These are phyloP conservation scores for Lichtheimia ramosa DNA, from an alignment of 371 early-diverging fungal genomes.

Conservation along the genomic window DNA sequence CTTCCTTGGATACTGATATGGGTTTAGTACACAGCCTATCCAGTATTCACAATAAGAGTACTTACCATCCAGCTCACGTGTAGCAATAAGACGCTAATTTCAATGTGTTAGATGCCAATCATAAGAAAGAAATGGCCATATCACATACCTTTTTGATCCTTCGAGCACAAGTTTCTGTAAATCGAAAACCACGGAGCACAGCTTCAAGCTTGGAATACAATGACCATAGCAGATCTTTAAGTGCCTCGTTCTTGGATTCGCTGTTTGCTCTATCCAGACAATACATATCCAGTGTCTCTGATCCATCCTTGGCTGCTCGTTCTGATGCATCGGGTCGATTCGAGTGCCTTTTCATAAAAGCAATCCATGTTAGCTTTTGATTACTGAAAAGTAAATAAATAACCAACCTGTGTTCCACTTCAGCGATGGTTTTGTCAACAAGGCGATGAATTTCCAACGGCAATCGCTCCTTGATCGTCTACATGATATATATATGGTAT, in stretches of 20 bases:
- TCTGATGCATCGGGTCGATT: neutral
- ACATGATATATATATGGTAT: neutral
- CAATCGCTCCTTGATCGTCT: slow-evolving; percentile 72
- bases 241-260: slow-evolving; percentile 65
- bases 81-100: slow-evolving; percentile 20
- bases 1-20: slow-evolving; percentile 16
- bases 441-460: slow-evolving; percentile 83
- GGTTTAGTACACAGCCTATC: too few relatives aligned
- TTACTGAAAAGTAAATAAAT: too few relatives aligned
- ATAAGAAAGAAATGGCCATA: neutral
- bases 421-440: slow-evolving; percentile 84
- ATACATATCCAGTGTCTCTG: slow-evolving; percentile 37
- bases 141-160: slow-evolving; percentile 43
- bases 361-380: too few relatives aligned
- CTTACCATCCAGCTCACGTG: slow-evolving; percentile 21
- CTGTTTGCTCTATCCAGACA: slow-evolving; percentile 50
- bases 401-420: slow-evolving; percentile 78
- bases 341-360: neutral
- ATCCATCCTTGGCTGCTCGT: slow-evolving; percentile 13
- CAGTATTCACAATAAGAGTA: neutral
- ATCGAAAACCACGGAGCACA: slow-evolving; percentile 81
- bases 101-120: neutral
- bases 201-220: slow-evolving; percentile 83
- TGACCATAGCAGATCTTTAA: slow-evolving; percentile 79
- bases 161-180: slow-evolving; percentile 55